Base-by-base conservation (phyloP, 176 grass and related monocot species). In the Aegilops sharonensis region DNA sequence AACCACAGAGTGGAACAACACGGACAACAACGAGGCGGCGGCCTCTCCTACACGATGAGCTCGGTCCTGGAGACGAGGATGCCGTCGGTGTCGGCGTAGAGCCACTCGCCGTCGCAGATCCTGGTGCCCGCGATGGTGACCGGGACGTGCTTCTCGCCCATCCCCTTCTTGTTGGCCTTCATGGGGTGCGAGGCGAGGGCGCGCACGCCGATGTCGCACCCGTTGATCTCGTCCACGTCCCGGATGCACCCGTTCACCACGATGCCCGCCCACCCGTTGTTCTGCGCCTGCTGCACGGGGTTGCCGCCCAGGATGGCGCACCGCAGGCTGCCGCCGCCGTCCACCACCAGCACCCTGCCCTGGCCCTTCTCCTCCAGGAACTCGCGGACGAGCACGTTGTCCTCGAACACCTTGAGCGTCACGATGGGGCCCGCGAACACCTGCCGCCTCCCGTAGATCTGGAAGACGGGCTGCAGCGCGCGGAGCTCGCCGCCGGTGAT, bases 171-270 rank as follows among this genome's bases (percentile, higher is more conserved):
- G 89, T 91, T 95, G 1, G 95, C 85, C 78, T 98, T 98, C 78
- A 95, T 90, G 1, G 93, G 89, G 77, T 98, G 95, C 1, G 93
- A 93, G 4, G 80, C 87, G 42, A 95, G 78, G 42, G 95, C 93
- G 15, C 95, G 86, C 21, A 95, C 91, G 5, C 95, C 95, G 13
- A 98, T 92, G 59, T 95, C 95, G 5, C 95, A 98, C 2, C 93
- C 95, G 4, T 98, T 93, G 78, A 95, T 98, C 87, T 98, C 95
- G n/a, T 98, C 95, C 0, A 85, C 89, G 10, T 98, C 95, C 42
- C 93, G 92, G 52, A 98, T 95, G 91, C 95, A 98, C 12, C 93
- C 93, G 6, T 98, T 98, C 12, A 98, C 91, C 0, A 98, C 17
- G 7, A 95, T 93, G n/a, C 93, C 95, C 0, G 89, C 95, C 93